phyloP scores from a whole-genome alignment of 345 rosid species.

The Tarenaya hassleriana region DNA sequence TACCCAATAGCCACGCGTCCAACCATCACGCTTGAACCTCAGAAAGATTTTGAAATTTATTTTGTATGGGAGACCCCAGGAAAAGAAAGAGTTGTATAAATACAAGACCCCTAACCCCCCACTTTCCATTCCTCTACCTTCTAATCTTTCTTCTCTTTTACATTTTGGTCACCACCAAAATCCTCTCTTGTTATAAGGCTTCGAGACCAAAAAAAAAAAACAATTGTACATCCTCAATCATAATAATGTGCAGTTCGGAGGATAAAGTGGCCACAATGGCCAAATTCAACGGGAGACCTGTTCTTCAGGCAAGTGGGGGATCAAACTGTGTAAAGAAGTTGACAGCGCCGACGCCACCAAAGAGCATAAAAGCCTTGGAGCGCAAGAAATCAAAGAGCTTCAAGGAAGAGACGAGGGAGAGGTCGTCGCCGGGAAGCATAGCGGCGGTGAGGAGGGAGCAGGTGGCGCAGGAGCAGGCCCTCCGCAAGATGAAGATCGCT shows the following conservation, averaged over 20 bases:
- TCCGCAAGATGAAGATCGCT: constrained; percentile 56
- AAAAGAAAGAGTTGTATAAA: too few species aligned
- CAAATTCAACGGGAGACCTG: constrained; percentile 51
- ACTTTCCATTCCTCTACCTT: too few species aligned
- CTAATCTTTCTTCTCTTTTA: too few species aligned
- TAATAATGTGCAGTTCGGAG: constrained; percentile 46
- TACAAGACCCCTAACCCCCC: too few species aligned
- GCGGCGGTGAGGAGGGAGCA: constrained; percentile 64
- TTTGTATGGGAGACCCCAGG: too few species aligned
- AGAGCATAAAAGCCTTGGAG: constrained; percentile 21
- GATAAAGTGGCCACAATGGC: constrained; percentile 32
- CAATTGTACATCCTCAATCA: too few species aligned
- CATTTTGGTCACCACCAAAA: too few species aligned
- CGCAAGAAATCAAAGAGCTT: constrained; percentile 56
- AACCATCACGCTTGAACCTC: too few species aligned
- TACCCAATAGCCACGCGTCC: too few species aligned
- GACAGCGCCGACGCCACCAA: constrained; percentile 32
- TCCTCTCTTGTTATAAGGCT: too few species aligned
- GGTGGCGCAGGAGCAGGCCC: constrained; percentile 51
- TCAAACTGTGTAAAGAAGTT: constrained; percentile 19
- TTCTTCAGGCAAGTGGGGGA: constrained; percentile 52
- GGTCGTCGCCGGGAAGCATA: constrained; percentile 50
- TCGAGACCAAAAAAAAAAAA: too few species aligned
- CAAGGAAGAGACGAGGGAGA: constrained; percentile 24
- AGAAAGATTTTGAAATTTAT: too few species aligned